Evolutionary conservation across 306 rosid species (phyloP), one percentile per base, ranked within the genome.

Genomic region (Pyrus betulifolia): DNA sequence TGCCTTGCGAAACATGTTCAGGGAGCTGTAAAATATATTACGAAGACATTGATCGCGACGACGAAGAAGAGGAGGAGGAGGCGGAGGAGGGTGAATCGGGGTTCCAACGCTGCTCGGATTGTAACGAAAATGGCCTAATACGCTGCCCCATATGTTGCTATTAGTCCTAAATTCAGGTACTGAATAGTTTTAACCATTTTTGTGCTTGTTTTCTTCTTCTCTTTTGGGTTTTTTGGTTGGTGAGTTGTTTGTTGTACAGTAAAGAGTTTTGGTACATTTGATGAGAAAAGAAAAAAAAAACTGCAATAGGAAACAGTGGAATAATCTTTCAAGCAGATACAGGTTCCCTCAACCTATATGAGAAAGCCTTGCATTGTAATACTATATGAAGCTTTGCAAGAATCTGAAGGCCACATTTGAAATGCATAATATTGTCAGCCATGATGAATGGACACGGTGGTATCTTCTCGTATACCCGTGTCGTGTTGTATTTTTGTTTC

Each of bases 21-120:
- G 99, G 99, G 60, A 95, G 99, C 80, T 95, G 99, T 82, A 95
- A 95, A 84, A 87, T 92, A 35, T 95, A 89, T 59, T 86, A 86
- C 76, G 97, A 88, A 78, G 85, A 51, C 0, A 79, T 75, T 19
- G 78, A 80, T 17, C 76, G 73, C 22, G 83, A 79, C 5, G 84
- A 72, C 3, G 88, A 87, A 8, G 87, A 80, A 13, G 67, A 64
- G 4, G 85, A 67, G 11, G 85, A 72, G 59, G 80, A 51, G 52
- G 84, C 61, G 62, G 83, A 67, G 66, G 67, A 74, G 21, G 75
- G 54, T 54, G 91, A 85, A 5, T 88, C 45, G 71, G 97, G 98
- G 23, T 91, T 92, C 69, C 91, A 91, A 28, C 89, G 98, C 15
- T 96, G 98, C 73, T 86, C 89, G 11, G 87, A 91, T 76, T 96